Evolutionary conservation across 106 monocot genomes (phyloP).

Genomic region (Iris macrosiphon): DNA sequence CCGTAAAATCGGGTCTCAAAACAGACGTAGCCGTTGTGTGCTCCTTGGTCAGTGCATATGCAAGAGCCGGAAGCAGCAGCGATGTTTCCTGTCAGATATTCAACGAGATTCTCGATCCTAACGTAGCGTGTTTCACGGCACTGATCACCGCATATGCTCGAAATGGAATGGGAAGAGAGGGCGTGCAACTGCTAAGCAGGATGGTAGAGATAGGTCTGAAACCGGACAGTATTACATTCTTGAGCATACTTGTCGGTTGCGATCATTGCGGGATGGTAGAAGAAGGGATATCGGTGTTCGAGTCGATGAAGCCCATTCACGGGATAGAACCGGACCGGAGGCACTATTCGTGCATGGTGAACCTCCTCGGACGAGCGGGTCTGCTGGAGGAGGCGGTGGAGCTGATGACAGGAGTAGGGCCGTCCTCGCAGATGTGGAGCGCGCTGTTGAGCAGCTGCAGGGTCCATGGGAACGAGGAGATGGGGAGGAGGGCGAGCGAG

Average conservation of each 20-base stretch:
- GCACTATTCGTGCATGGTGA: too few species aligned
- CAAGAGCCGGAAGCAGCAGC: slow-evolving; percentile 1
- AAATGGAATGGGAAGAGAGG: slow-evolving; percentile 12
- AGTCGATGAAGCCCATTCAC: too few species aligned
- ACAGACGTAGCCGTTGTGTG: slow-evolving; percentile 7
- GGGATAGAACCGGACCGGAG: too few species aligned
- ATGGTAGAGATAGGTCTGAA: slow-evolving; percentile 8
- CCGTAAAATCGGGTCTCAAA: slow-evolving; percentile 12
- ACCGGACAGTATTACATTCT: slow-evolving; percentile 20
- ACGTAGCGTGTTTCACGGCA: slow-evolving; percentile 13
- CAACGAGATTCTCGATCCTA: neutral
- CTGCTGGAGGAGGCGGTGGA: too few species aligned
- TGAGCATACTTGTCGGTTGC: too few species aligned
- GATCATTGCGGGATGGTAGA: too few species aligned
- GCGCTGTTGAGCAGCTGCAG: slow-evolving; percentile 13
- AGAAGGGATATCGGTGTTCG: too few species aligned
- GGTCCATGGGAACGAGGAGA: slow-evolving; percentile 14
- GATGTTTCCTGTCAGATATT: slow-evolving; percentile 1
- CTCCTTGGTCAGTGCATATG: slow-evolving; percentile 18
- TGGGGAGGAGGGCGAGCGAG: slow-evolving; percentile 10
- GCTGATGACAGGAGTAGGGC: slow-evolving; percentile 1
- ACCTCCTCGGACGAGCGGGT: too few species aligned
- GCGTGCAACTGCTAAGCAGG: slow-evolving; percentile 3
- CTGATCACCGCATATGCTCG: slow-evolving; percentile 12
- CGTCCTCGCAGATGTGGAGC: slow-evolving; percentile 5